Evolutionary conservation across 495 filamentous ascomycete genomes (phyloP), one percentile per base, ranked within the genome.

Genomic region (Penicillium pancosmium): DNA sequence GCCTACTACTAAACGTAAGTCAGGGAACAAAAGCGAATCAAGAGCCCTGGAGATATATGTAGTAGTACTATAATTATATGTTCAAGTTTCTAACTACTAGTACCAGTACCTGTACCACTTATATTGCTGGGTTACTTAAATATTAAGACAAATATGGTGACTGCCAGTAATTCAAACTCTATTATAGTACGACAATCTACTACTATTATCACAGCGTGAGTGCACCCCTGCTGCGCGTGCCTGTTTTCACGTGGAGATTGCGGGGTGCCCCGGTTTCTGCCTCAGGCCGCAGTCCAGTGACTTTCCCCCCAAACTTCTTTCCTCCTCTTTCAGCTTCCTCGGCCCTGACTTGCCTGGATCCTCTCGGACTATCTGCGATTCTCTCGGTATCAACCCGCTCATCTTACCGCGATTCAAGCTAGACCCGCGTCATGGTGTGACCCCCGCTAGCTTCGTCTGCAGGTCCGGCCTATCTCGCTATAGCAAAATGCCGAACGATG

Each of bases 401-500:
- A 55, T 53, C 49, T 52, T 55, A 27, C 47, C 54, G 44, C 48
- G 54, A 46, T 38, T 64, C 21, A 40, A 33, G 50, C 34, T 38
- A 56, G 55, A 52, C 51, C 47, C 56, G 60, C 61, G 56, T 57
- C 59, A 71, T 70, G 64, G 59, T 68, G 46, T 57, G 54, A 55
- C 56, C 54, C 56, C 65, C 59, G 57, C 69, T 67, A 69, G 59
- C 62, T 60, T 58, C 58, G 40, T 60, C 46, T 48, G 46, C 46
- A 48, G 46, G 46, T 10, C 19, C 46, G 54, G 54, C 59, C 61
- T 56, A 60, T 58, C 70, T 75, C 71, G 74, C 75, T 73, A 67
- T 60, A 70, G 61, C 64, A 73, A 70, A 59, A 78, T 77, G 73
- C 71, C 75, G 73, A 78, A 74, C 70, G 18, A 64, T 65, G 67